Evolutionary conservation across 2,329 filamentous ascomycete genomes (phyloP), one percentile per base, ranked within the genome.

Genomic region (Colletotrichum aenigma): DNA sequence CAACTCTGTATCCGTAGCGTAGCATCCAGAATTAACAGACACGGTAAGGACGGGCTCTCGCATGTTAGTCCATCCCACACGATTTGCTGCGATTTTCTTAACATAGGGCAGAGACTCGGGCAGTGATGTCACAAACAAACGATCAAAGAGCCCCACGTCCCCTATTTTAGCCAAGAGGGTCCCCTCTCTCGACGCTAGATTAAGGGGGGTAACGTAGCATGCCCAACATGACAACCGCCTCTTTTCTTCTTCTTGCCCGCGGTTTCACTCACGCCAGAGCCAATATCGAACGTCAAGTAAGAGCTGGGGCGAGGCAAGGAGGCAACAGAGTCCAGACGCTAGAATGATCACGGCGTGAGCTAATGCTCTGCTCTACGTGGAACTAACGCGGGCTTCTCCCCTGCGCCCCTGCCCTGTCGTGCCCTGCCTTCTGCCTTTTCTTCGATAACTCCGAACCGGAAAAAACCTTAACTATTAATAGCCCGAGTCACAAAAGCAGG

Each of bases 201-300:
- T 34, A 28, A 71, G 58, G 71, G 38, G 69, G 55, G 69, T 21
- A 75, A 75, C 72, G 72, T 67, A 67, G 68, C 72, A 72, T 52
- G 43, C 10, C 38, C 21, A 15, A 6, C 18, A 36, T 34, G 48
- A 38, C 28, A 26, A 24, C 38, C 43, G 61, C 36, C 34, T 65
- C 16, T 61, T 66, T 24, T 6, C 38, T 48, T 43, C 10, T 52
- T 52, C 43, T 24, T 28, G 32, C 8, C 69, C 32, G 10, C 16
- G 26, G 10, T 66, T 52, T 56, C 34, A 26, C n/a, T 56, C n/a
- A 18, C 24, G 34, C 21, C 1, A 30, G 58, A 21, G 24, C 15
- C 18, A 60, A 61, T 61, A 30, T 38, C 64, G 34, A 18, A 66
- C 24, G 48, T 43, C 28, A 43, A 38, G 52, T 18, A 24, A n/a